Percentiles rank a stretch among this genome's conserved stretches.
These are phyloP conservation scores for Entomortierella beljakovae DNA, from an alignment of 192 early-diverging fungal genomes.

Conservation along the genomic window DNA sequence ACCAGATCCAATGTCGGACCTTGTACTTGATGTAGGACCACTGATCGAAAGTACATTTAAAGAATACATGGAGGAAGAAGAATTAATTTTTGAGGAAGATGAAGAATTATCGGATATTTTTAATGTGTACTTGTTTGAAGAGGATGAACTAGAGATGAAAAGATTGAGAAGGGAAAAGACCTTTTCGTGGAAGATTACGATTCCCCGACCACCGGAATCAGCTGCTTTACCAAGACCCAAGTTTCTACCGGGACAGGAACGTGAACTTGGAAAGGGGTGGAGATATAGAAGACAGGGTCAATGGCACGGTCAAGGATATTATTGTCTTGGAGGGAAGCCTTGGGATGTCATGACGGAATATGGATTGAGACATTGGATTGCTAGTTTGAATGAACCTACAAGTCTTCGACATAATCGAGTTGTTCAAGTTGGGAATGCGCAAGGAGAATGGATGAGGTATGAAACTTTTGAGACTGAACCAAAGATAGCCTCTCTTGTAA, in stretches of 20 bases:
- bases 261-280: background rate
- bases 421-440: background rate
- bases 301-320: background rate
- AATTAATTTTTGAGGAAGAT: background rate
- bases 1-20: background rate
- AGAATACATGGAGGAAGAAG: background rate
- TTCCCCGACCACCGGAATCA: background rate
- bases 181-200: background rate
- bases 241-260: background rate
- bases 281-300: background rate
- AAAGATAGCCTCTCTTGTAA: conserved; percentile 1
- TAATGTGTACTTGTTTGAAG: background rate
- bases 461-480: background rate
- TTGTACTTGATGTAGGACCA: background rate
- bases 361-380: background rate
- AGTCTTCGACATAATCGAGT: background rate
- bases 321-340: background rate
- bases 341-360: background rate
- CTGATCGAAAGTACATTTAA: background rate
- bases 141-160: background rate
- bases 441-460: background rate
- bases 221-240: background rate
- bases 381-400: background rate
- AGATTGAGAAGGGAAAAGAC: background rate
- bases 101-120: background rate